Conservation (phyloP, 768 basidiomycete species). For the Boletus vermiculosoides region DNA sequence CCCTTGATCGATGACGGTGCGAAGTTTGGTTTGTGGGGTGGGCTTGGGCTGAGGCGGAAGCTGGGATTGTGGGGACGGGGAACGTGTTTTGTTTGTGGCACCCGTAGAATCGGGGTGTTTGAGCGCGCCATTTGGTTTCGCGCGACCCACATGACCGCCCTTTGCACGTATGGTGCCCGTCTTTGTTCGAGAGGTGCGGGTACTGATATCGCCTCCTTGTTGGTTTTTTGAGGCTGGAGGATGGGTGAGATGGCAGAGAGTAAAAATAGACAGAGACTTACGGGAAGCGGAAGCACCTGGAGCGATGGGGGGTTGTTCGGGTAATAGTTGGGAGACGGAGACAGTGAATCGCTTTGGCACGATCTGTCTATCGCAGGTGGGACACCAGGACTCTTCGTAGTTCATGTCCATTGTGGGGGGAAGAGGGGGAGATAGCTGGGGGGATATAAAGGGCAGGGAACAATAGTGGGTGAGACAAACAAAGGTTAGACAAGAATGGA, state of each 20-base stretch:
- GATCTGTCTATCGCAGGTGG: conserved; percentile 74
- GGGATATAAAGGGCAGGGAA: conserved; percentile 11
- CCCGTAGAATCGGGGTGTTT: conserved; percentile 37
- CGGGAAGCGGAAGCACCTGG: conserved; percentile 40
- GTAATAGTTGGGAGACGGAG: conserved; percentile 34
- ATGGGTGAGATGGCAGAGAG: conserved; percentile 3
- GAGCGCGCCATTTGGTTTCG: conserved; percentile 56
- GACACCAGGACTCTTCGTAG: conserved; percentile 78
- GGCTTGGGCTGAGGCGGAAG: conserved; percentile 23
- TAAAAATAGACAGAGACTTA: conserved; percentile 24
- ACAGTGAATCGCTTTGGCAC: conserved; percentile 71
- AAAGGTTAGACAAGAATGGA: conserved; percentile 1
- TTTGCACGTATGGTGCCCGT: conserved; percentile 37
- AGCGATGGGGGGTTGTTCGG: conserved; percentile 16
- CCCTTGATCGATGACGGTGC: conserved; percentile 73
- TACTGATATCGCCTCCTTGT: conserved; percentile 19
- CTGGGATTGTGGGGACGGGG: conserved; percentile 21
- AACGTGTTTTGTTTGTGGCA: conserved; percentile 17
- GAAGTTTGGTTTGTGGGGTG: conserved; percentile 45
- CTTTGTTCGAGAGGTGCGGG: conserved; percentile 36
- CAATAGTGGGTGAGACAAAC: conserved; percentile 22
- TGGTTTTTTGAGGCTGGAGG: conserved; percentile 30
- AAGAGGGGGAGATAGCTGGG: conserved; percentile 11
- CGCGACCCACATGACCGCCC: conserved; percentile 58
- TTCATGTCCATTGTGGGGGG: conserved; percentile 32